These are phyloP conservation scores for Penicillium sp. DNA, from an alignment of 2,329 filamentous ascomycete species.

Conservation along the genomic window DNA sequence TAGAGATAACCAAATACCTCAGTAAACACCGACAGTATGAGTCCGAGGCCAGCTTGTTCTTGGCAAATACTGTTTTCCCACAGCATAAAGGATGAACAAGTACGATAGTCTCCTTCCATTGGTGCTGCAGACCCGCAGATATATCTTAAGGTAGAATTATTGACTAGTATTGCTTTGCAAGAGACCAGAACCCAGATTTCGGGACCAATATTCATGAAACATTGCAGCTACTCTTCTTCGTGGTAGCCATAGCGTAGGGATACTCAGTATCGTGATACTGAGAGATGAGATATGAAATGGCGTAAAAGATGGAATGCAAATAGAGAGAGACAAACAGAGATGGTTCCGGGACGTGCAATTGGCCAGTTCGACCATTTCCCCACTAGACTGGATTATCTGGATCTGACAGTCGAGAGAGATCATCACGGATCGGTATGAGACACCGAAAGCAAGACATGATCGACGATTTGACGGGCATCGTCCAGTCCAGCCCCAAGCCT, in stretches of 20 bases:
- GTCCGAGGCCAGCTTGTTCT: not conserved
- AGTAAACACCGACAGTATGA: not conserved
- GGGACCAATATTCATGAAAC: conserved; percentile 10
- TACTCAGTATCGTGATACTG: not conserved
- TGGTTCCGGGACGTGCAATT: not conserved
- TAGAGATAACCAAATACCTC: not conserved
- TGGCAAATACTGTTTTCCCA: not conserved
- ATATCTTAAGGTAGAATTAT: conserved; percentile 10
- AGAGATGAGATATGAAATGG: not conserved
- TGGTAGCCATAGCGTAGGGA: conserved; percentile 1
- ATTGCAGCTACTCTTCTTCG: not conserved
- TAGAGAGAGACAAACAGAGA: not conserved
- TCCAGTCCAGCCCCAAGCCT: not conserved
- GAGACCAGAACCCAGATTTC: not conserved
- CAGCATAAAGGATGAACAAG: not conserved
- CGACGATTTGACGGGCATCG: not conserved
- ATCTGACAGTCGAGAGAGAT: conserved; percentile 18
- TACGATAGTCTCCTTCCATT: conserved; percentile 3
- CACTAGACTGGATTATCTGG: not conserved
- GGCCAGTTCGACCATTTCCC: not conserved
- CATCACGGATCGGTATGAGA: conserved; percentile 14
- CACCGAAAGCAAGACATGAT: not conserved
- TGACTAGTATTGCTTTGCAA: not conserved
- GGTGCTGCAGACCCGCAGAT: conserved; percentile 2
- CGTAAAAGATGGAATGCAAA: not conserved